Base-by-base conservation (phyloP, 2,329 filamentous ascomycete species). In the Alternaria viburni region DNA sequence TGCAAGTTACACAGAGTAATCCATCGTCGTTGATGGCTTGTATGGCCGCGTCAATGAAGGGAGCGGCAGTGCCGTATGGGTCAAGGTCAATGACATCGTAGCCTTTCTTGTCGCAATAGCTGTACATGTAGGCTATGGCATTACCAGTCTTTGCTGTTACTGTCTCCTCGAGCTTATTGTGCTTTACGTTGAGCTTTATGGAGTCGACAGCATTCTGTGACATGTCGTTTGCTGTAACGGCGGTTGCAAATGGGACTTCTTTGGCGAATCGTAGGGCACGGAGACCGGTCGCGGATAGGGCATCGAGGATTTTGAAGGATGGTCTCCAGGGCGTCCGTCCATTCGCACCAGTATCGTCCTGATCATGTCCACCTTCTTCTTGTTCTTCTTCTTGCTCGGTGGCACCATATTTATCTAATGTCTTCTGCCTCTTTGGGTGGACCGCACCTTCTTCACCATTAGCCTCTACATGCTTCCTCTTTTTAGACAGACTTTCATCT, bases 41-140 rank as follows among this genome's bases (percentile, higher is more conserved):
- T 9, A 99, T 85, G 2, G 96, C 93, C 2, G 93, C 90, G 77
- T 99, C 96, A 57, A 99, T 86, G 79, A 99, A 99, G 1, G 93
- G 92, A 10, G 92, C 93, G 1, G 95, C 96, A 0, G 93, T 96
- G 45, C 96, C 96, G 74, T 99, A 99, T 0, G 96, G 96, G 77
- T 99, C 96, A 28, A 99, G 86, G 77, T 99, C 96, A 67, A 99
- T 96, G 21, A 97, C 94, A 79, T 98, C 93, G 78, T 97, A 99
- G 8, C 76, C 77, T 77, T 77, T 81, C 71, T 72, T 85, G 7
- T 88, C 86, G 49, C 91, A 84, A 57, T 88, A 83, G 65, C 86
- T 86, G 79, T 98, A 97, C 95, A 99, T 98, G 80, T 97, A 93
- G 5, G 89, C 89, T 50, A 96, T 88, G 1, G 96, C 96, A 81